A percentile compares a stretch with the other conserved stretches of the same genome.
phyloP scores from a whole-genome alignment of 169 alveolate species.

The Cryptosporidium ubiquitum region DNA sequence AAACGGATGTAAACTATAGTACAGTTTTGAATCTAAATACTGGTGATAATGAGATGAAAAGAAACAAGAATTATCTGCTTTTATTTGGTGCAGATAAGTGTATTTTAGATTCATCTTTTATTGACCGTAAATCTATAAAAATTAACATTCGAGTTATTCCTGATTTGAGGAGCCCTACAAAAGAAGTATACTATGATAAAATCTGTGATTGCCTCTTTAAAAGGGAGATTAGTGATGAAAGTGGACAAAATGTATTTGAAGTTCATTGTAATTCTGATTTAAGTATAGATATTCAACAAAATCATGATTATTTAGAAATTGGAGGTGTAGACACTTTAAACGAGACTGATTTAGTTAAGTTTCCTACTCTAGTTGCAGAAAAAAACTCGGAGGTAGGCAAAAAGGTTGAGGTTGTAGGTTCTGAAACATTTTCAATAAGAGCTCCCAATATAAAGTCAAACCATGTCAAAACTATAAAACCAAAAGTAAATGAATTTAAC shows the following conservation, averaged over 20 bases:
- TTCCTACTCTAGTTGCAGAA: background rate
- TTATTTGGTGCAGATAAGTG: conserved; percentile 21
- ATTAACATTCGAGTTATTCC: conserved; percentile 13
- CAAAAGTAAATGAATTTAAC: background rate
- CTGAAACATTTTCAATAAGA: background rate
- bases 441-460: background rate
- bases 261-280: background rate
- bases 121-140: background rate
- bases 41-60: background rate
- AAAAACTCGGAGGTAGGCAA: background rate
- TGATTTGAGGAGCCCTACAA: background rate
- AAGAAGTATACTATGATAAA: background rate
- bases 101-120: conserved; percentile 42
- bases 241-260: background rate
- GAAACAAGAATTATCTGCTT: background rate
- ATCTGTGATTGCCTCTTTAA: background rate
- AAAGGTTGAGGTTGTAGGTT: background rate
- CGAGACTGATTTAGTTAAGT: background rate
- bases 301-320: background rate
- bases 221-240: background rate
- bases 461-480: background rate
- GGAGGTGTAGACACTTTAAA: background rate
- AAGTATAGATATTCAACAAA: background rate
- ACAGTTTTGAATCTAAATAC: background rate
- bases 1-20: background rate